phyloP scores from a whole-genome alignment of 768 basidiomycete species.

The Galerina sulciceps region DNA sequence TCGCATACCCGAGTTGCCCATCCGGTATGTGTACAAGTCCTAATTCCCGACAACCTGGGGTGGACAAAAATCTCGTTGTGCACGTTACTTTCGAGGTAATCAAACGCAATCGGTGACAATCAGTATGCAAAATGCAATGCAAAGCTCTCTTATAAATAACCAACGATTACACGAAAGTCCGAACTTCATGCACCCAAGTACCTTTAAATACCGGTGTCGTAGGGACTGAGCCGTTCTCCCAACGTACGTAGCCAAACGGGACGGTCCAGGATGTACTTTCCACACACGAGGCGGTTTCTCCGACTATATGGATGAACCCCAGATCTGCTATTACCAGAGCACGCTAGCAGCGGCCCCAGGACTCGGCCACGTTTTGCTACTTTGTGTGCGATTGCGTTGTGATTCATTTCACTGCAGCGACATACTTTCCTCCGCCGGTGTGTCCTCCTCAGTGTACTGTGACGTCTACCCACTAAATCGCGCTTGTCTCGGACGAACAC shows the following conservation, averaged over 20 bases:
- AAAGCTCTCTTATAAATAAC: background rate
- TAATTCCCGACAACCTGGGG: background rate
- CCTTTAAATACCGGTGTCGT: background rate
- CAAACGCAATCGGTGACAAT: background rate
- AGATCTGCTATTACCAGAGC: background rate
- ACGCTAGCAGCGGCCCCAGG: background rate
- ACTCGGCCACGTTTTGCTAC: background rate
- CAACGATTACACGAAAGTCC: background rate
- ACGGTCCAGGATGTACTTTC: background rate
- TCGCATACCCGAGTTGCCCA: no score
- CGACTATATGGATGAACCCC: background rate
- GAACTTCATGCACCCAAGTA: background rate
- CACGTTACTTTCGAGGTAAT: background rate
- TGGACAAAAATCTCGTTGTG: no score
- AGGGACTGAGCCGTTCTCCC: background rate
- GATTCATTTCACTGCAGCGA: no score
- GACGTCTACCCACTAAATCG: no score
- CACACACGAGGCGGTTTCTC: background rate
- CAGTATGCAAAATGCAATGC: no score
- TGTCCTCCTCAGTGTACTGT: no score
- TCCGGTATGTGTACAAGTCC: background rate
- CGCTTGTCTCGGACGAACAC: no score
- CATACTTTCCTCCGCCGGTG: no score
- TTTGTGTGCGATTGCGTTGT: no score
- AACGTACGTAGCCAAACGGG: background rate